phyloP scores from a whole-genome alignment of 805 yeast genomes.

The Monosporozyma siamensis region DNA sequence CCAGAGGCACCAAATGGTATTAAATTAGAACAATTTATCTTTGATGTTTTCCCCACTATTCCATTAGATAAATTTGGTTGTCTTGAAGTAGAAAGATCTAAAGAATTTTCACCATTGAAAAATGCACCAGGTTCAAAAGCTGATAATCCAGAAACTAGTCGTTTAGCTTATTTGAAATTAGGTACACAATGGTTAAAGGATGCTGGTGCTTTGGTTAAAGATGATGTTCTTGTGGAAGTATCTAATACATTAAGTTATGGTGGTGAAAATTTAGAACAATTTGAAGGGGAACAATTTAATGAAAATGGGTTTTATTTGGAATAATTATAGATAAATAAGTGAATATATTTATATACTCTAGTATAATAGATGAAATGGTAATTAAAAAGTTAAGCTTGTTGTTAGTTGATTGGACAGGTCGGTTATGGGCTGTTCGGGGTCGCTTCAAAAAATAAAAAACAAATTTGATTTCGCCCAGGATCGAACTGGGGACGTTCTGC shows the following conservation, averaged over 20 bases:
- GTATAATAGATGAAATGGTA: too few relatives aligned
- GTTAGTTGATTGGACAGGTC: too few relatives aligned
- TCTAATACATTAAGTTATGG: slow-evolving; percentile 63
- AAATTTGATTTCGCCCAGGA: slow-evolving; percentile 99
- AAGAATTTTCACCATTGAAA: slow-evolving; percentile 90
- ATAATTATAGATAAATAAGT: too few relatives aligned
- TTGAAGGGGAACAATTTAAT: slow-evolving; percentile 37
- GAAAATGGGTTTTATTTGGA: slow-evolving; percentile 22
- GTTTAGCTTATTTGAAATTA: slow-evolving; percentile 50
- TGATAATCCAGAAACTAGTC: slow-evolving; percentile 82
- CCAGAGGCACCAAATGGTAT: slow-evolving; percentile 86
- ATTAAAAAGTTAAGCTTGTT: too few relatives aligned
- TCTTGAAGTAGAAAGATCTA: slow-evolving; percentile 75
- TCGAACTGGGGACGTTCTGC: slow-evolving; percentile 99
- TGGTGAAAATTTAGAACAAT: slow-evolving; percentile 60
- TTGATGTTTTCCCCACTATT: slow-evolving; percentile 86
- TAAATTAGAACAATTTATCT: slow-evolving; percentile 92
- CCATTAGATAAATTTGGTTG: slow-evolving; percentile 70
- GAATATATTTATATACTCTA: too few relatives aligned
- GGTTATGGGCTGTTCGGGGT: too few relatives aligned
- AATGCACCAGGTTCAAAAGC: slow-evolving; percentile 76
- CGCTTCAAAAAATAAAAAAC: slow-evolving; percentile 31
- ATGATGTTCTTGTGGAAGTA: slow-evolving; percentile 57
- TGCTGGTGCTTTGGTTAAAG: slow-evolving; percentile 56
- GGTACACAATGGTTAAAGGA: slow-evolving; percentile 64